Conservation (phyloP, 1,139 yeast genomes). For the Scheffersomyces titani region DNA sequence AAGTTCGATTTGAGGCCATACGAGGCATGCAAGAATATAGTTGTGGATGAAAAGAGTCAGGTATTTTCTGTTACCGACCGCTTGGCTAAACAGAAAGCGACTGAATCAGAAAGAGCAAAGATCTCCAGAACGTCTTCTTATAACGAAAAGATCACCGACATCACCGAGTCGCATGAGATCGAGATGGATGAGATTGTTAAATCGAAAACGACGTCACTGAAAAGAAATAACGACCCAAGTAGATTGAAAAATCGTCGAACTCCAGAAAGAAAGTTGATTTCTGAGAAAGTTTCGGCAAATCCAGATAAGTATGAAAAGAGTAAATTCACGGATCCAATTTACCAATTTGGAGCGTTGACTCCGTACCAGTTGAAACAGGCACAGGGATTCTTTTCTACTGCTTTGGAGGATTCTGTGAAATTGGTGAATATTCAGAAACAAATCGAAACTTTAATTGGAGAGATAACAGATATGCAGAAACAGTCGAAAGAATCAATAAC, state of each 20-base stretch:
- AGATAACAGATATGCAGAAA: slow-evolving; percentile 3
- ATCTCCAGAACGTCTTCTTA: neutral
- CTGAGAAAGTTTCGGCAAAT: neutral
- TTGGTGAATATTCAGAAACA: slow-evolving; percentile 25
- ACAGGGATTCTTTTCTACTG: slow-evolving; percentile 36
- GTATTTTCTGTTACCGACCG: neutral
- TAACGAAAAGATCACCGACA: neutral
- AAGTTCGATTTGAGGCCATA: slow-evolving; percentile 34
- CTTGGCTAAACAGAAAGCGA: neutral
- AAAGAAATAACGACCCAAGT: neutral
- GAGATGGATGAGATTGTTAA: neutral
- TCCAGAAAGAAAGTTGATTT: too few species aligned
- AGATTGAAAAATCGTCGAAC: neutral
- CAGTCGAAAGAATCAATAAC: too few species aligned
- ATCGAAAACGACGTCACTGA: neutral
- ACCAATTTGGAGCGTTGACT: slow-evolving; percentile 53
- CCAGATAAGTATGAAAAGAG: neutral
- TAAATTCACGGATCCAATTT: slow-evolving; percentile 37
- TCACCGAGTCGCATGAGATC: neutral
- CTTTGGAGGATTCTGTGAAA: slow-evolving; percentile 28
- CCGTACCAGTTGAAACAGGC: slow-evolving; percentile 44
- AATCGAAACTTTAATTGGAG: slow-evolving; percentile 14
- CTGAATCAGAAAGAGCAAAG: neutral
- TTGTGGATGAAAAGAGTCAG: too few species aligned
- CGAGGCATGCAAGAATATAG: slow-evolving; percentile 18